Conservation (phyloP, 2,329 filamentous ascomycete genomes). For the Fusarium sublunatum region DNA sequence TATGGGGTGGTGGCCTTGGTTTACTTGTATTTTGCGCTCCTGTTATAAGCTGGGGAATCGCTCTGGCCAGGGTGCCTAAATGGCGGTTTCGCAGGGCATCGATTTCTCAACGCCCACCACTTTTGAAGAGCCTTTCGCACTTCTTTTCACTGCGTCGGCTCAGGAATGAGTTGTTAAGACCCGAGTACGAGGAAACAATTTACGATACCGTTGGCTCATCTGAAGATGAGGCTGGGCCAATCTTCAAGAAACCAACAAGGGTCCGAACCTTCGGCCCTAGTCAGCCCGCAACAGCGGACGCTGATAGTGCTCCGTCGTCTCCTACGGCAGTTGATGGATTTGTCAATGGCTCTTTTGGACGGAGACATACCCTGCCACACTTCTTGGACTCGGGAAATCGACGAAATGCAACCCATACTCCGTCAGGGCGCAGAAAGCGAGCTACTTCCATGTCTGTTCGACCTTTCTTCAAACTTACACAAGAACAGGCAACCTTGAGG, state of each 20-base stretch:
- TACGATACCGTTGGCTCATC: conserved; percentile 50
- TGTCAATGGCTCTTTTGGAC: conserved; percentile 39
- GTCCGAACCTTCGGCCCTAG: conserved; percentile 49
- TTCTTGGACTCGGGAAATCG: conserved; percentile 48
- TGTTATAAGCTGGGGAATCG: conserved; percentile 84
- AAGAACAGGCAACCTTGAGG: conserved; percentile 77
- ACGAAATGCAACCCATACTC: conserved; percentile 63
- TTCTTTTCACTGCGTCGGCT: conserved; percentile 61
- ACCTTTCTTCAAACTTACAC: conserved; percentile 83
- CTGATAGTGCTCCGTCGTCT: conserved; percentile 34
- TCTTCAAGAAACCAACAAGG: conserved; percentile 39
- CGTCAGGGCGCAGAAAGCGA: conserved; percentile 73
- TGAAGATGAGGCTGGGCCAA: conserved; percentile 47
- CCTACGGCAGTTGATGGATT: conserved; percentile 34
- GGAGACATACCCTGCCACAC: conserved; percentile 66
- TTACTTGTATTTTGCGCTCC: conserved; percentile 78
- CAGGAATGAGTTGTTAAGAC: conserved; percentile 53
- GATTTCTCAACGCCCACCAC: conserved; percentile 50
- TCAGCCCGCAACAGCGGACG: conserved; percentile 15
- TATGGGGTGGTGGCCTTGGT: conserved; percentile 85
- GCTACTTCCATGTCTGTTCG: conserved; percentile 72
- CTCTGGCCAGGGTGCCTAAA: conserved; percentile 86
- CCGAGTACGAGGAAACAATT: conserved; percentile 47
- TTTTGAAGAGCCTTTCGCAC: conserved; percentile 55
- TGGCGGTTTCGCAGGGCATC: conserved; percentile 82